These are phyloP conservation scores for Heritiera littoralis DNA, from an alignment of 345 rosid species.

Conservation along the genomic window DNA sequence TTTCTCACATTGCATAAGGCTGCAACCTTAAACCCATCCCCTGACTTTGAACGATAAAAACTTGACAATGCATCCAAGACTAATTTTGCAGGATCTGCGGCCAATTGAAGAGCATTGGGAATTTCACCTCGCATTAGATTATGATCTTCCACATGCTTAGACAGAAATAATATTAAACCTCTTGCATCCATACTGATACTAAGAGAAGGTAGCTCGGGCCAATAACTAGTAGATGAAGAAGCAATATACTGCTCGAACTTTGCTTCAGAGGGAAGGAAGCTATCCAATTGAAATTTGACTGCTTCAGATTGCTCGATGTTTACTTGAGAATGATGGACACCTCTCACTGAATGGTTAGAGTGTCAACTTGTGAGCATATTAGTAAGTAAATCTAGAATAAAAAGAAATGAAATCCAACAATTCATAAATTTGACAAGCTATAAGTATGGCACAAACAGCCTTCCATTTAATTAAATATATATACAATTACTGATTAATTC, in stretches of 20 bases:
- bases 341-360: conserved; percentile 13
- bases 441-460: not conserved
- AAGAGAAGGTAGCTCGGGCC: not conserved
- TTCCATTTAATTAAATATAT: not conserved
- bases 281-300: not conserved
- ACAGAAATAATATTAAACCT: conserved; percentile 22
- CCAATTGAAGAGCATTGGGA: conserved; percentile 18
- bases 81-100: conserved; percentile 34
- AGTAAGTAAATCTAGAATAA: conserved; percentile 1
- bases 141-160: conserved; percentile 20
- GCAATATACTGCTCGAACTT: conserved; percentile 14
- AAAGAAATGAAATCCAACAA: not conserved
- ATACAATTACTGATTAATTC: not conserved
- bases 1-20: conserved; percentile 7
- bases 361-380: not conserved
- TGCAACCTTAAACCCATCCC: conserved; percentile 1
- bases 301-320: conserved; percentile 12
- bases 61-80: conserved; percentile 31
- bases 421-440: conserved; percentile 6
- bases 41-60: conserved; percentile 19
- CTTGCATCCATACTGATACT: conserved; percentile 11
- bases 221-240: conserved; percentile 10
- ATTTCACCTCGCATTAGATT: conserved; percentile 24
- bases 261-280: conserved; percentile 5
- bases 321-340: not conserved